A percentile compares a stretch with the other conserved stretches of the same genome.
Conservation (phyloP, 805 yeast genomes). For the Schwanniomyces vanrijiae region DNA sequence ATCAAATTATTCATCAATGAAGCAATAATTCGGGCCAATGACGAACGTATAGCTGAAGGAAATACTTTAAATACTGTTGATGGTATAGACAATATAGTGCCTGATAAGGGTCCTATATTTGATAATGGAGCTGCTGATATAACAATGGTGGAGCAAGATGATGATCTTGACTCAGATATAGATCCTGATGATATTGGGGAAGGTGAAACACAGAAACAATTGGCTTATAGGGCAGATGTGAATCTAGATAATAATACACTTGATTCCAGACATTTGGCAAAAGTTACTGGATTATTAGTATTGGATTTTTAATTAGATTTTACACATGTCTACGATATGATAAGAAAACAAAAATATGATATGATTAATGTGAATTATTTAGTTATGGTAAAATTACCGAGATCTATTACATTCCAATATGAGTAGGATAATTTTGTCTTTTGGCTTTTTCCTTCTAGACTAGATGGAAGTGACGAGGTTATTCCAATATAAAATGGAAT, state of each 20-base stretch:
- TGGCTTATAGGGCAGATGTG: constrained; percentile 10
- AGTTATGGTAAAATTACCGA: constrained; percentile 2
- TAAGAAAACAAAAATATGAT: not conserved
- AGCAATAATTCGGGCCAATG: constrained; percentile 59
- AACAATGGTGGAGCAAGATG: constrained; percentile 5
- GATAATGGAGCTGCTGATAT: constrained; percentile 3
- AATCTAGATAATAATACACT: constrained; percentile 30
- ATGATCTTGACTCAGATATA: constrained; percentile 15
- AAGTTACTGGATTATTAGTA: constrained; percentile 55
- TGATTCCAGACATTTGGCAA: constrained; percentile 55
- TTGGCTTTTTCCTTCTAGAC: constrained; percentile 13
- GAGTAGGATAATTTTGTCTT: constrained; percentile 11
- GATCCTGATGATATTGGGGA: constrained; percentile 15
- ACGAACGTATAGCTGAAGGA: constrained; percentile 40
- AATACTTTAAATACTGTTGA: constrained; percentile 25
- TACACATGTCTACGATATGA: not conserved
- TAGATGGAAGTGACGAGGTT: constrained; percentile 22
- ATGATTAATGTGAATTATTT: not conserved
- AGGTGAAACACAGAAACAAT: constrained; percentile 17
- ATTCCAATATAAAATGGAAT: constrained; percentile 33
- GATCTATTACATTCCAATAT: constrained; percentile 13
- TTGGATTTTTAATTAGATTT: constrained; percentile 46
- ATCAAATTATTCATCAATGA: constrained; percentile 56
- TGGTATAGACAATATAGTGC: constrained; percentile 29
- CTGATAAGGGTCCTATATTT: constrained; percentile 6